These are phyloP conservation scores for Phaseolus coccineus DNA, from an alignment of 331 rosid genomes.

Conservation along the genomic window DNA sequence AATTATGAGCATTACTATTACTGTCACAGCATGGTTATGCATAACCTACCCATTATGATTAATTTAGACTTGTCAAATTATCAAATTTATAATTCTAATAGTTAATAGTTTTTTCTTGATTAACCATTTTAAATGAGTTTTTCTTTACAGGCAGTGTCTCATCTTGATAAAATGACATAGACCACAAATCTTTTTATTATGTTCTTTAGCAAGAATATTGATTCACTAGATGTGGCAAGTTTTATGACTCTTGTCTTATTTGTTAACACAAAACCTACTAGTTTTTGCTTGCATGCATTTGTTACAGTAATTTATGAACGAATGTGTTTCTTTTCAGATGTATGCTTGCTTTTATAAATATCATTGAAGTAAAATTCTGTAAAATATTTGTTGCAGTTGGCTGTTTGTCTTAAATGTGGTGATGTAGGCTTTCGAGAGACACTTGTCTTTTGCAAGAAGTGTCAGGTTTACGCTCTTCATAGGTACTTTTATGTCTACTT, in stretches of 20 bases:
- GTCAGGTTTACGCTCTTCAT: slow-evolving; percentile 56
- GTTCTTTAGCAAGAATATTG: not conserved
- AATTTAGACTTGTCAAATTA: not conserved
- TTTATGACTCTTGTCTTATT: not conserved
- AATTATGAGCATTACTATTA: not conserved
- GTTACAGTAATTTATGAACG: not conserved
- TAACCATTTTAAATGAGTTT: no score
- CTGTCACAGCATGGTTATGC: not conserved
- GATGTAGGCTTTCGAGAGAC: slow-evolving; percentile 53
- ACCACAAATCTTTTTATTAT: not conserved
- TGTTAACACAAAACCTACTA: not conserved
- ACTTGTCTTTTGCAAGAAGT: slow-evolving; percentile 55
- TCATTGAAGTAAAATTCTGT: slow-evolving; percentile 6
- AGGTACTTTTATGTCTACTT: slow-evolving; percentile 56
- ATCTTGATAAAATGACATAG: no score
- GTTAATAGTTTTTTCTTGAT: not conserved
- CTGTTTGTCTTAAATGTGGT: slow-evolving; percentile 67
- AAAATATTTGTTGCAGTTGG: slow-evolving; percentile 52
- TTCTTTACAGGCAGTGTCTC: no score
- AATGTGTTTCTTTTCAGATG: not conserved
- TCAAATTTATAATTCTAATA: not conserved
- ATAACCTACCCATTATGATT: not conserved
- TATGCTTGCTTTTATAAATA: slow-evolving; percentile 1
- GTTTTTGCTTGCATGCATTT: not conserved
- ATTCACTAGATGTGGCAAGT: not conserved